Evolutionary conservation across 2,329 filamentous ascomycete species (phyloP), one percentile per base, ranked within the genome.

Genomic region (Geosmithia flava): DNA sequence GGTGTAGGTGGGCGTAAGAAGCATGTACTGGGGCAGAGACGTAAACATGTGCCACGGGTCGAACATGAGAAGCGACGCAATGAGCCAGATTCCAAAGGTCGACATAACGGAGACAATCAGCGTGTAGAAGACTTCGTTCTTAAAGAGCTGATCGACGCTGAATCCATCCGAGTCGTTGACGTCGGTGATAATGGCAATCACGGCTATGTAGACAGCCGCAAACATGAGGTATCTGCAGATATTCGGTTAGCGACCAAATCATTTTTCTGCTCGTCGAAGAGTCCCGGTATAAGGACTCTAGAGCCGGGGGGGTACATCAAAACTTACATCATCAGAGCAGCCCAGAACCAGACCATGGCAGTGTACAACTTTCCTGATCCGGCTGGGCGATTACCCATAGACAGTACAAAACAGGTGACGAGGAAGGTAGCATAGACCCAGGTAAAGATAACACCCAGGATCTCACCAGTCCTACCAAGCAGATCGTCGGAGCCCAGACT

Each of bases 11-110:
- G 93, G 93, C 1, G 90, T 95, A 50, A 98, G 76, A 42, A 97
- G 79, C 57, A 97, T 81, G 65, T 98, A 98, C 76, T 97, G 93
- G 45, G 89, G 65, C 66, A 97, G 88, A 50, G 85, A 83, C n/a
- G 93, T 97, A 64, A 95, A 76, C 89, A 98, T 97, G 69, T 98
- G 93, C 91, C 93, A 98, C 3, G 93, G 93, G 63, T 98, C 93
- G 65, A 97, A 81, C 81, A 97, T 97, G 55, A 98, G 73, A 54
- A 98, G 74, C 8, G 89, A 95, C 1, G 88, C 85, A 46, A 98
- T 68, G 51, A 97, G 77, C 85, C 90, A 98, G 59, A 98, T 82
- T 52, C 94, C 76, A 62, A 93, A 98, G 0, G 93, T 98, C 11
- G 89, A 93, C 58, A 86, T 78, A 58, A 97, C 78, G 1, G 90